Evolutionary conservation across 2,329 filamentous ascomycete genomes (phyloP).

Genomic region (Penicillium sp.): DNA sequence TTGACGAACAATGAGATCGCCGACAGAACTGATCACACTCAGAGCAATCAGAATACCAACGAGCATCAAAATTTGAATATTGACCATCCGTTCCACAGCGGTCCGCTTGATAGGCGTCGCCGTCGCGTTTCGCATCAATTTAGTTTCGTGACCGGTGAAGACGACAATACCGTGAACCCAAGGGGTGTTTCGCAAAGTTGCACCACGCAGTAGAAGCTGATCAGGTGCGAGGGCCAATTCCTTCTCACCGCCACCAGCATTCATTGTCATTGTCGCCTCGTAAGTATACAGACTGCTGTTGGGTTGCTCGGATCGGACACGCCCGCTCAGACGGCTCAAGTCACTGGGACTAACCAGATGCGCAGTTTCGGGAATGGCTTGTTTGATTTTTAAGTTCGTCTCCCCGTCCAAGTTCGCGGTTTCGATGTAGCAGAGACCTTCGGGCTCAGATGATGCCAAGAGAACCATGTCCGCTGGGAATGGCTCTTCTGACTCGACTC

Average conservation of each 20-base stretch:
- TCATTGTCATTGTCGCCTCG: conserved; percentile 90
- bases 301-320: conserved; percentile 89
- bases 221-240: conserved; percentile 87
- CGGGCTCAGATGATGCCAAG: conserved; percentile 90
- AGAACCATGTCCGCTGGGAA: conserved; percentile 94
- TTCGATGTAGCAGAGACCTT: conserved; percentile 97
- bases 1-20: conserved; percentile 77
- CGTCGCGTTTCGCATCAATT: conserved; percentile 97
- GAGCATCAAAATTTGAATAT: conserved; percentile 86
- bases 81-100: conserved; percentile 90
- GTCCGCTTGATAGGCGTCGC: conserved; percentile 97
- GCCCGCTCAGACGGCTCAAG: conserved; percentile 78
- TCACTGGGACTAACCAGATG: conserved; percentile 83
- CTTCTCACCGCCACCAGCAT: conserved; percentile 86
- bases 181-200: conserved; percentile 90
- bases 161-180: conserved; percentile 97
- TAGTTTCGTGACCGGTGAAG: conserved; percentile 96
- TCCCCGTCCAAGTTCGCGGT: conserved; percentile 97
- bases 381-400: conserved; percentile 98
- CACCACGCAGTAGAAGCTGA: conserved; percentile 87
- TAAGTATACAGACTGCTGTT: conserved; percentile 99
- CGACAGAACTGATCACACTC: conserved; percentile 85
- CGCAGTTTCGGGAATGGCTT: conserved; percentile 89
- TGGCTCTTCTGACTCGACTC: conserved; percentile 89
- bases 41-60: conserved; percentile 79